These are phyloP conservation scores for Penicillium dipodomyicola DNA, from an alignment of 495 filamentous ascomycete genomes.

Conservation along the genomic window DNA sequence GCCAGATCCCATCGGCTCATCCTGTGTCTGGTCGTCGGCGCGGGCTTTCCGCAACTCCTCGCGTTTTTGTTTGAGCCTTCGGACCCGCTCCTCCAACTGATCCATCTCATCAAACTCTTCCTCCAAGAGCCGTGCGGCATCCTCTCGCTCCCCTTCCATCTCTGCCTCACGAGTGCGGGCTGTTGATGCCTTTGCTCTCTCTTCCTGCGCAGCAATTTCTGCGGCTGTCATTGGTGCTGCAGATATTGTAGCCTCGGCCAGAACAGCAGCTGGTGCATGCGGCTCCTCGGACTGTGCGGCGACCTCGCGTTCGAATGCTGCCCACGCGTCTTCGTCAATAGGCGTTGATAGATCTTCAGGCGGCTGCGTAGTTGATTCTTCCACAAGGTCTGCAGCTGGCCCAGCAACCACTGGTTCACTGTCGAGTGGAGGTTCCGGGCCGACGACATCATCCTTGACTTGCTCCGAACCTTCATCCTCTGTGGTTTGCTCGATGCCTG, in stretches of 20 bases:
- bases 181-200: constrained; percentile 53
- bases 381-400: constrained; percentile 12
- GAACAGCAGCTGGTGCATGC: constrained; percentile 33
- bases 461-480: constrained; percentile 30
- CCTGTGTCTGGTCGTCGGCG: constrained; percentile 39
- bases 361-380: constrained; percentile 18
- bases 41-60: constrained; percentile 54
- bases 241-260: constrained; percentile 57
- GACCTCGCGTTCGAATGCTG: constrained; percentile 86
- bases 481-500: constrained; percentile 24
- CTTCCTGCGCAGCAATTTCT: constrained; percentile 65
- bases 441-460: constrained; percentile 31
- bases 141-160: constrained; percentile 80
- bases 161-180: constrained; percentile 53
- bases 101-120: constrained; percentile 97
- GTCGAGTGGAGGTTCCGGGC: constrained; percentile 28
- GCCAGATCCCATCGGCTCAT: constrained; percentile 20
- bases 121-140: constrained; percentile 74
- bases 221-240: constrained; percentile 66
- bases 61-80: constrained; percentile 68
- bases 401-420: constrained; percentile 16
- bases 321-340: constrained; percentile 85
- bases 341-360: constrained; percentile 19
- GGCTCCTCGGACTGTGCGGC: constrained; percentile 49
- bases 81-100: constrained; percentile 75